phyloP scores from a whole-genome alignment of 495 filamentous ascomycete species.

The Neurospora sublineolata region DNA sequence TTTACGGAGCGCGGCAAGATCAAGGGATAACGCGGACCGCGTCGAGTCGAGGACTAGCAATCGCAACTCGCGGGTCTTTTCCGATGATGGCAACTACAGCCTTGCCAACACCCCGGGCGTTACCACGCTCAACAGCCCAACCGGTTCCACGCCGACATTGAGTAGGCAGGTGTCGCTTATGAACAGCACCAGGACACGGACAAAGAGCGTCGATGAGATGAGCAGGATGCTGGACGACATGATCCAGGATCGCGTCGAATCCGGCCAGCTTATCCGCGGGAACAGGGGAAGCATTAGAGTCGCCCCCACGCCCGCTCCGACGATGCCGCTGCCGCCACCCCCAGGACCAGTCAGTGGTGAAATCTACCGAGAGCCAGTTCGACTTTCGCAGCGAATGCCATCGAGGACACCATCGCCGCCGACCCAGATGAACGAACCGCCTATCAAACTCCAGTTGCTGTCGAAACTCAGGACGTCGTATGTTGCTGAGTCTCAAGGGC shows the following conservation, averaged over 20 bases:
- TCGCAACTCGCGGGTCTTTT: conserved; percentile 30
- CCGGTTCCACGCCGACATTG: conserved; percentile 23
- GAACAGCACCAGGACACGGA: conserved; percentile 31
- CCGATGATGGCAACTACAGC: background rate
- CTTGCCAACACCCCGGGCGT: conserved; percentile 27
- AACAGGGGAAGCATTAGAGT: conserved; percentile 44
- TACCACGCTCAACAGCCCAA: conserved; percentile 25
- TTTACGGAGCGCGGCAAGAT: conserved; percentile 73
- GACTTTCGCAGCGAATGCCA: background rate
- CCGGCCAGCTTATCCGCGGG: conserved; percentile 50
- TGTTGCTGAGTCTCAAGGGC: conserved; percentile 3
- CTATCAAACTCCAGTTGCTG: conserved; percentile 27
- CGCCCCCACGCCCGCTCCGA: conserved; percentile 15
- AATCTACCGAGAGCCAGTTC: background rate
- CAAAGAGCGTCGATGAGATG: conserved; percentile 71
- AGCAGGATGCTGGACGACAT: conserved; percentile 85
- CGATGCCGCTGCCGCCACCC: background rate
- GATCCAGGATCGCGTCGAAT: conserved; percentile 77
- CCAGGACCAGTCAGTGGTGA: background rate
- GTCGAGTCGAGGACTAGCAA: conserved; percentile 34
- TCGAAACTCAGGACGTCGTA: conserved; percentile 21
- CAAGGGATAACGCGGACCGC: conserved; percentile 68
- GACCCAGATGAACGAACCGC: conserved; percentile 9
- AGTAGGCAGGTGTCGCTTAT: conserved; percentile 26
- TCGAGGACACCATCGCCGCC: background rate